phyloP scores from a whole-genome alignment of 257 asterid species.

The Gentiana macrophylla region DNA sequence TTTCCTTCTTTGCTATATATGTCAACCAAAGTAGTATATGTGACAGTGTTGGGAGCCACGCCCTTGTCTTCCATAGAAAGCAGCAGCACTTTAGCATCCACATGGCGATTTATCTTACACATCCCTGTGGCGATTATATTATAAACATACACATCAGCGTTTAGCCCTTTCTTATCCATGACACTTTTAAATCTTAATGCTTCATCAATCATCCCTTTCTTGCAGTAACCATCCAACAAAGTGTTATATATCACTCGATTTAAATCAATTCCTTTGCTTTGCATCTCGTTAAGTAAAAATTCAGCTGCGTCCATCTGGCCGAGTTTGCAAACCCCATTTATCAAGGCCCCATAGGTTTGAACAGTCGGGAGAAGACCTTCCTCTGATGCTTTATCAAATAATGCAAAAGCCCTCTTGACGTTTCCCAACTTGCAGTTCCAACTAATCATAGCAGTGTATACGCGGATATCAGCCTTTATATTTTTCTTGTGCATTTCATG shows the following conservation, averaged over 20 bases:
- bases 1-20: constrained; percentile 58
- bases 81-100: constrained; percentile 56
- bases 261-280: constrained; percentile 46
- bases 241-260: constrained; percentile 64
- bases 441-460: constrained; percentile 52
- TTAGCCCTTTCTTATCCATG: constrained; percentile 71
- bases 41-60: constrained; percentile 34
- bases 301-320: constrained; percentile 69
- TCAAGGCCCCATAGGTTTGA: constrained; percentile 64
- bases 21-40: constrained; percentile 53
- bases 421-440: constrained; percentile 37
- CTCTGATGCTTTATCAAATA: constrained; percentile 63
- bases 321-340: constrained; percentile 53
- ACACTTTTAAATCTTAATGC: constrained; percentile 43
- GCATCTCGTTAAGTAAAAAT: constrained; percentile 70
- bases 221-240: constrained; percentile 79
- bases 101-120: constrained; percentile 41
- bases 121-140: constrained; percentile 57
- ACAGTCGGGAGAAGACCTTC: constrained; percentile 57
- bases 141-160: constrained; percentile 51
- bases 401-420: constrained; percentile 42
- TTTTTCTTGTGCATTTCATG: constrained; percentile 52
- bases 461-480: constrained; percentile 41
- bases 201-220: constrained; percentile 67
- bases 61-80: constrained; percentile 60